Percentiles rank a stretch among this genome's conserved stretches.
These are phyloP conservation scores for Ligustrum vulgare DNA, from an alignment of 257 asterid genomes.

Conservation along the genomic window DNA sequence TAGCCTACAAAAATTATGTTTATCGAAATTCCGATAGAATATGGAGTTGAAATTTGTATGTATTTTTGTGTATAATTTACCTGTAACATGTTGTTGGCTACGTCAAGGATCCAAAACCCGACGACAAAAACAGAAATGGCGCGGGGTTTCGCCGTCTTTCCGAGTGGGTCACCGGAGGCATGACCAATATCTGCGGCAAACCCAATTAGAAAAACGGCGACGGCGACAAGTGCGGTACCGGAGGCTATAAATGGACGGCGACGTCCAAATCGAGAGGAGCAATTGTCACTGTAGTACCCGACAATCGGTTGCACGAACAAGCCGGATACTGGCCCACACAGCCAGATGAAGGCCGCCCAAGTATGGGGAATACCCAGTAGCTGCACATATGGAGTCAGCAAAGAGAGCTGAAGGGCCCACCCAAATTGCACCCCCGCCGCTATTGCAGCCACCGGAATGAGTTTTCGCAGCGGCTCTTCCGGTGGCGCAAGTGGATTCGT, in stretches of 20 bases:
- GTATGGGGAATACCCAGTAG: slow-evolving; percentile 74
- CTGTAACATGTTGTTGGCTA: slow-evolving; percentile 88
- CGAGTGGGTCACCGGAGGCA: slow-evolving; percentile 60
- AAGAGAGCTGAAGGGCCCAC: slow-evolving; percentile 94
- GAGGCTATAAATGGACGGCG: slow-evolving; percentile 86
- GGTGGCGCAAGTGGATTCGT: not conserved
- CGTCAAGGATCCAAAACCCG: slow-evolving; percentile 91
- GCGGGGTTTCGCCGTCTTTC: slow-evolving; percentile 50
- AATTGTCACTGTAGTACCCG: slow-evolving; percentile 82
- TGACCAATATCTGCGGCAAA: slow-evolving; percentile 85
- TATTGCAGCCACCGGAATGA: slow-evolving; percentile 67
- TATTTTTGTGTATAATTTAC: slow-evolving; percentile 25
- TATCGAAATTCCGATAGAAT: not conserved
- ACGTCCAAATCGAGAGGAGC: slow-evolving; percentile 70
- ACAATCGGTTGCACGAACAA: slow-evolving; percentile 87
- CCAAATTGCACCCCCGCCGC: slow-evolving; percentile 96
- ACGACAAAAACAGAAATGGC: slow-evolving; percentile 72
- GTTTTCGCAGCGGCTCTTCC: slow-evolving; percentile 42
- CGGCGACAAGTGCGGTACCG: slow-evolving; percentile 62
- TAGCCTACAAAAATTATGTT: too few species aligned
- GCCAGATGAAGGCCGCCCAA: slow-evolving; percentile 81
- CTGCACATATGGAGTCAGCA: slow-evolving; percentile 87
- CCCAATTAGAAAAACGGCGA: slow-evolving; percentile 76
- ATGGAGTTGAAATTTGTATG: slow-evolving; percentile 3
- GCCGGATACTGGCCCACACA: slow-evolving; percentile 89